A percentile compares a stretch with the other conserved stretches of the same genome.
Conservation (phyloP, 176 grass and related monocot species). For the Zoysia japonica region DNA sequence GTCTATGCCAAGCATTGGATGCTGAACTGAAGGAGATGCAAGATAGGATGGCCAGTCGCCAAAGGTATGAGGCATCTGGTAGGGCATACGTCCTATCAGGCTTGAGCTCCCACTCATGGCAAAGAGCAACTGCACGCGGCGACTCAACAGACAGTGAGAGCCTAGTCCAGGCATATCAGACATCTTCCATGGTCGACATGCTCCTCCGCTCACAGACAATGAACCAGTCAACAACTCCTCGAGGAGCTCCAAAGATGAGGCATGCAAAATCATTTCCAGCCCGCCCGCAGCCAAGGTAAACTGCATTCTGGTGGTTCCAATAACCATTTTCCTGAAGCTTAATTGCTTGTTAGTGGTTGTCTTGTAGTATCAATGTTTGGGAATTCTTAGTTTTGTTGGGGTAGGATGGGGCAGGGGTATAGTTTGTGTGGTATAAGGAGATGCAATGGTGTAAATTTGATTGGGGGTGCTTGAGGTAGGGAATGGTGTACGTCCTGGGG, state of each 20-base stretch:
- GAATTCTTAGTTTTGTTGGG: constrained; percentile 39
- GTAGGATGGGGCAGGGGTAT: constrained; percentile 37
- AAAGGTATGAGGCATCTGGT: constrained; percentile 69
- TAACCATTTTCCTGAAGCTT: constrained; percentile 27
- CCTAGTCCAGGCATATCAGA: constrained; percentile 79
- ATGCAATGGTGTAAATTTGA: constrained; percentile 59
- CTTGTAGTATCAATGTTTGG: neutral
- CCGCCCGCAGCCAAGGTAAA: constrained; percentile 63
- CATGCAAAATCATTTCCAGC: constrained; percentile 80
- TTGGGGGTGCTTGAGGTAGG: constrained; percentile 37
- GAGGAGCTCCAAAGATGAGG: constrained; percentile 52
- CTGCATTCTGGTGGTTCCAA: neutral
- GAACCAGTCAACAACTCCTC: constrained; percentile 40
- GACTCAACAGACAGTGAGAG: constrained; percentile 69
- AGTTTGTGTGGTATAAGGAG: constrained; percentile 57
- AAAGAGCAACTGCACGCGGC: constrained; percentile 71
- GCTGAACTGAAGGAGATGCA: constrained; percentile 92
- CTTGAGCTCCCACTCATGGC: constrained; percentile 89
- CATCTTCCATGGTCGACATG: constrained; percentile 85
- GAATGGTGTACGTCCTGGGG: constrained; percentile 37
- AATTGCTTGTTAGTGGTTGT: constrained; percentile 3
- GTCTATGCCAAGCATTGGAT: constrained; percentile 63
- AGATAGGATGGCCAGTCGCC: constrained; percentile 73
- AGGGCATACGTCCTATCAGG: constrained; percentile 82
- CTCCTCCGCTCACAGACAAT: constrained; percentile 76